phyloP scores from a whole-genome alignment of 108 stramenopile species.

The Nitzschia sp. region DNA sequence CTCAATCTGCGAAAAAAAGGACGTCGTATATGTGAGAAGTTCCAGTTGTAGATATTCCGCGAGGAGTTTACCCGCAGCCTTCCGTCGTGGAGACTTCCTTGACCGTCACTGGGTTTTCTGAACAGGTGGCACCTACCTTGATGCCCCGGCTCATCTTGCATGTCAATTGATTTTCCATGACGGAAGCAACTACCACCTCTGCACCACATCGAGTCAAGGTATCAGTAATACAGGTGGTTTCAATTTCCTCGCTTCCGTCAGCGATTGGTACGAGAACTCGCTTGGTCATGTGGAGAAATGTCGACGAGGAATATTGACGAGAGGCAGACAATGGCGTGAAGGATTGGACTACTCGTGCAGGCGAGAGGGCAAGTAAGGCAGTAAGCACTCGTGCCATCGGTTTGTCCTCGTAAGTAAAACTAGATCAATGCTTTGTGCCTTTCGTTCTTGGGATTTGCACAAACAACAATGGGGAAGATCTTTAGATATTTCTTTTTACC shows the following conservation, averaged over 20 bases:
- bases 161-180: constrained; percentile 78
- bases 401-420: no score
- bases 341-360: constrained; percentile 5
- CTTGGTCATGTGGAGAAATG: constrained; percentile 40
- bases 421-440: no score
- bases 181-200: constrained; percentile 88
- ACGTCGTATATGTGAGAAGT: not conserved
- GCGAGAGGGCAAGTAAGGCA: constrained; percentile 7
- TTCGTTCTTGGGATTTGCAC: no score
- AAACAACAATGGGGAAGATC: no score
- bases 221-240: constrained; percentile 95
- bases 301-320: constrained; percentile 1
- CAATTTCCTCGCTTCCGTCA: constrained; percentile 96
- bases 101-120: no score
- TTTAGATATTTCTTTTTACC: no score
- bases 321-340: not conserved
- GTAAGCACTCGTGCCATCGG: constrained; percentile 13
- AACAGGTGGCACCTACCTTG: constrained; percentile 66
- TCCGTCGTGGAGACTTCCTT: no score
- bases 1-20: constrained; percentile 44
- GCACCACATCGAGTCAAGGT: constrained; percentile 91
- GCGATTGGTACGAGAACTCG: constrained; percentile 95
- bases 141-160: constrained; percentile 87
- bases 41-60: no score
- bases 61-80: no score